phyloP scores from a whole-genome alignment of 2,329 filamentous ascomycete genomes.

The Fusarium sp. region DNA sequence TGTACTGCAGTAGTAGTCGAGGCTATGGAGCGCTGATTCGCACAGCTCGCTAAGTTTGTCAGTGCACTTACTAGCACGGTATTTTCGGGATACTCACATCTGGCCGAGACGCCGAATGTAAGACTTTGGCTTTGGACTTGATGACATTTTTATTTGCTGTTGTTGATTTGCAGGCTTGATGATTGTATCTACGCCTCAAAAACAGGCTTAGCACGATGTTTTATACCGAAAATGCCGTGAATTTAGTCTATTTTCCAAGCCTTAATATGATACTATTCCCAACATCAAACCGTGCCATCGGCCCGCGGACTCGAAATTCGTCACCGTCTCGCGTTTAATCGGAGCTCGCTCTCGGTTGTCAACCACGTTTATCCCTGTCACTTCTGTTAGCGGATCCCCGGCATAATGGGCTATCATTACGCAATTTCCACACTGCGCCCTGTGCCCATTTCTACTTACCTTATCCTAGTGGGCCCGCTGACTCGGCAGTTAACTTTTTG shows the following conservation, averaged over 20 bases:
- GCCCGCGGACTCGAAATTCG: background rate
- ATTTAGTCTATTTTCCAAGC: background rate
- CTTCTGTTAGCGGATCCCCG: background rate
- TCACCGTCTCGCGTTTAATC: background rate
- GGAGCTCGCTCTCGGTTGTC: background rate
- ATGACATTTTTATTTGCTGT: background rate
- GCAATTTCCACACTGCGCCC: background rate
- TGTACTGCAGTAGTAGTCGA: conserved; percentile 5
- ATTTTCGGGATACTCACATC: background rate
- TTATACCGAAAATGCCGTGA: background rate
- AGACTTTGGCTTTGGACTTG: background rate
- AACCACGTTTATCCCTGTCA: background rate
- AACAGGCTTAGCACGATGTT: too few relatives aligned
- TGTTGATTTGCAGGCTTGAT: background rate
- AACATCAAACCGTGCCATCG: background rate
- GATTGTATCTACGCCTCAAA: background rate
- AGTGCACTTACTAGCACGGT: background rate
- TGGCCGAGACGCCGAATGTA: background rate
- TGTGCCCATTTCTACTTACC: background rate
- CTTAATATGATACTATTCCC: background rate
- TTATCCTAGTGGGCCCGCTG: background rate
- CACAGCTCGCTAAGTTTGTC: background rate
- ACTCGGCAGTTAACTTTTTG: conserved; percentile 2
- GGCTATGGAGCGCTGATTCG: background rate
- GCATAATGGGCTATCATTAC: background rate